Evolutionary conservation across 257 asterid genomes (phyloP), one percentile per base, ranked within the genome.

Genomic region (Cinchona pubescens): DNA sequence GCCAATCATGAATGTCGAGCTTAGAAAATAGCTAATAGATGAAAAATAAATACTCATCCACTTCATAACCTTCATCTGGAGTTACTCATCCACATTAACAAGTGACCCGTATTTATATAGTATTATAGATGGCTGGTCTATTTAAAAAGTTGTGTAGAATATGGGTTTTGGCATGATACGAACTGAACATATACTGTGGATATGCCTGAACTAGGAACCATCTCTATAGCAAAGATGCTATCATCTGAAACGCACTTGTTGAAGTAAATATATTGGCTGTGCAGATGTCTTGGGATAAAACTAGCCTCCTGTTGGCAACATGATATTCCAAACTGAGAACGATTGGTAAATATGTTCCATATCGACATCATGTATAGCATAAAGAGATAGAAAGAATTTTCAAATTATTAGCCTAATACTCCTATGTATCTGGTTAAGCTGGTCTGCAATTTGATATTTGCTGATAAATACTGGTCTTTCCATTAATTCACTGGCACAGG

Each of bases 321-420:
- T 63, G 69, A 63, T 61, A 4, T 29, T 61, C 10, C 10, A 61
- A 32, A 61, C 23, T 14, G 48, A 68, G 34, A 67, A 2, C n/a
- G 7, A 12, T 2, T 23, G 40, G 42, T 29, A 19, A 42, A 64
- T 11, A 59, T 37, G 30, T 32, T 35, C 18, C 29, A 29, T 46
- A 34, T 49, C 5, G 58, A 49, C 6, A 19, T 49, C 7, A 49
- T 49, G 19, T 49, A 49, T 25, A 12, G 51, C 12, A 35, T 8
- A 16, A 19, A 67, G 14, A 16, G 7, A 67, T 27, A 16, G 7
- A 6, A 67, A 23, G 25, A 30, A 67, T 2, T 43, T 27, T 37
- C 72, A 71, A 70, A 55, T 64, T 34, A 62, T 25, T 23, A 38
- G n/a, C 65, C 48, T 4, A 67, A 53, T 53, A n/a, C n/a, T n/a